Base-by-base conservation (phyloP, 305 asterid genomes). In the Fraxinus latifolia region DNA sequence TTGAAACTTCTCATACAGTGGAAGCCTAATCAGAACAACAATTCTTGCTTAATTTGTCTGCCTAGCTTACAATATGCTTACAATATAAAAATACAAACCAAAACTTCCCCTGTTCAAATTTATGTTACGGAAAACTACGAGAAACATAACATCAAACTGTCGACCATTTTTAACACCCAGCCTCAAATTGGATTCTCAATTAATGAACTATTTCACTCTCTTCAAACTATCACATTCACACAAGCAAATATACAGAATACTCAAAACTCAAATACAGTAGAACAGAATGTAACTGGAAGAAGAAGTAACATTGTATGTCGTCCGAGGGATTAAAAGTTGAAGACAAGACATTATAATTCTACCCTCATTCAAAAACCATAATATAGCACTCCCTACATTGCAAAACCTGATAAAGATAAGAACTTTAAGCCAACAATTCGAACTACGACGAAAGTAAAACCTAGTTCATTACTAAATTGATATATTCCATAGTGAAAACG, bases 371-470 rank as follows among this genome's bases (percentile, higher is more conserved):
- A 42, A 50, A 7, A 33, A 70, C 74, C 77, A 74, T 12, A 6
- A 55, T 19, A 74, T 37, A 1, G 0, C 76, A 79, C 19, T 31
- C 36, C 76, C 60, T 23, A 12, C n/a, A 75, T 68, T 78, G 60
- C 78, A 29, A 17, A 15, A 27, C 80, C 65, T 1, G 42, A 76
- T 6, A 74, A 60, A 34, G 1, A 21, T 0, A 31, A 60, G 72
- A 77, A 67, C 76, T 55, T 55, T n/a, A 80, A 77, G 39, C 75
- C 44, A 62, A 36, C 82, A 73, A 74, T 53, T 36, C 67, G 31
- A 14, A 55, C 50, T 42, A 50, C 27, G 11, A 32, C n/a, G 25
- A 76, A 17, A 14, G 29, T 27, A 75, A 78, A 27, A 79, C 70
- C 36, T 77, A 78, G 50, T 78, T 70, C 83, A 23, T 74, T 74